phyloP scores from a whole-genome alignment of 1,139 yeast species.

The Arxiozyma bovina region DNA sequence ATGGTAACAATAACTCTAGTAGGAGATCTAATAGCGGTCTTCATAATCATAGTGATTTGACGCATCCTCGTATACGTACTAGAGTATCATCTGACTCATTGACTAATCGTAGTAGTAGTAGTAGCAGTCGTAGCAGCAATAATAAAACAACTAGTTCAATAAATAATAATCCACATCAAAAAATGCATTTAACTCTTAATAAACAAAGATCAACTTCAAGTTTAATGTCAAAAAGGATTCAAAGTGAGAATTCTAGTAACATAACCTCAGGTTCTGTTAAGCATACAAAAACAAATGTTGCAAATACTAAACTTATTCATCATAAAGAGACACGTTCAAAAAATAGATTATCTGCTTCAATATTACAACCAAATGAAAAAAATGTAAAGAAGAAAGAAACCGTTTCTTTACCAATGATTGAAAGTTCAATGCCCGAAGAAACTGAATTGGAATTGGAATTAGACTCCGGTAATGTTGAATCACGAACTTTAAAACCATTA shows the following conservation, averaged over 20 bases:
- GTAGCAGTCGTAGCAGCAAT: not conserved
- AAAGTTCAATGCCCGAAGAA: conserved; percentile 17
- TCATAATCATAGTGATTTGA: too few species aligned
- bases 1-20: conserved; percentile 5
- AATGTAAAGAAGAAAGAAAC: not conserved
- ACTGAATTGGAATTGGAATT: conserved; percentile 14
- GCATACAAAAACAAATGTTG: not conserved
- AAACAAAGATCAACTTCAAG: not conserved
- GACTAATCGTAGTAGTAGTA: not conserved
- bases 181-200: not conserved
- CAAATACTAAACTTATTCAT: not conserved
- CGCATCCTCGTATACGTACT: not conserved
- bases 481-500: not conserved
- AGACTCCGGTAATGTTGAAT: conserved; percentile 3
- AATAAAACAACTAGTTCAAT: not conserved
- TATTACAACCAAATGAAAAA: not conserved
- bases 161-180: not conserved
- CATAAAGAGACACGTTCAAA: not conserved
- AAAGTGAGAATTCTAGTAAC: not conserved
- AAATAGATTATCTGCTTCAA: not conserved
- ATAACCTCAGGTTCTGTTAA: not conserved
- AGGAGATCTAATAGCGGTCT: conserved; percentile 6
- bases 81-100: not conserved
- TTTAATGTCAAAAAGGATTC: not conserved
- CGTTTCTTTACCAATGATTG: conserved; percentile 10